Evolutionary conservation across 768 basidiomycete species (phyloP).

Genomic region (Dioszegia hungarica): DNA sequence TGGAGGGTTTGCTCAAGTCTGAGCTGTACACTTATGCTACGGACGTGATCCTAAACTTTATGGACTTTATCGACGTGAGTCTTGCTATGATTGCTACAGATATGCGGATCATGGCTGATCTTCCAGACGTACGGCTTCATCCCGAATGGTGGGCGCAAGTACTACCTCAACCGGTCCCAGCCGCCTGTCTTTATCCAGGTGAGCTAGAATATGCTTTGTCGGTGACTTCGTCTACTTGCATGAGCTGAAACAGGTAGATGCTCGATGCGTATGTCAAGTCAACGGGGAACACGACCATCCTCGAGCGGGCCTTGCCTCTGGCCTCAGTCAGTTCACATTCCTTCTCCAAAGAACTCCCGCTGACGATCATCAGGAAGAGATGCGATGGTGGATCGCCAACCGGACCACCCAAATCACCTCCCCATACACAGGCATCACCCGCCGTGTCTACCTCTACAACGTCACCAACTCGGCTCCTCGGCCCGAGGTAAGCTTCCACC

Average conservation of each 20-base stretch:
- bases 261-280: conserved; percentile 71
- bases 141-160: conserved; percentile 84
- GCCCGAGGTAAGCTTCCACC: conserved; percentile 59
- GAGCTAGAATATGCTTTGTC: not conserved
- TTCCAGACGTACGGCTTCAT: conserved; percentile 71
- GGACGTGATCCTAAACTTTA: conserved; percentile 81
- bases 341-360: too few species aligned
- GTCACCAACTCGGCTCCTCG: conserved; percentile 72
- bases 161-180: conserved; percentile 88
- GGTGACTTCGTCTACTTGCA: too few species aligned
- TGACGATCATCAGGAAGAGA: conserved; percentile 58
- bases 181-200: conserved; percentile 83
- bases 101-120: not conserved
- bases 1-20: conserved; percentile 77
- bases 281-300: conserved; percentile 68
- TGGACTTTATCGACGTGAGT: conserved; percentile 74
- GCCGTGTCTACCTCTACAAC: conserved; percentile 65
- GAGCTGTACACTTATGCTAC: conserved; percentile 69
- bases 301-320: conserved; percentile 73
- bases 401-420: conserved; percentile 54
- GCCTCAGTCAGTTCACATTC: conserved; percentile 60
- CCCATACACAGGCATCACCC: conserved; percentile 52
- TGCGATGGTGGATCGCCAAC: conserved; percentile 75
- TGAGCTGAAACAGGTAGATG: conserved; percentile 59
- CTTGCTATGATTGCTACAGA: not conserved